Base-by-base conservation (phyloP, 768 basidiomycete genomes). In the Coprinopsis strossmayeri region DNA sequence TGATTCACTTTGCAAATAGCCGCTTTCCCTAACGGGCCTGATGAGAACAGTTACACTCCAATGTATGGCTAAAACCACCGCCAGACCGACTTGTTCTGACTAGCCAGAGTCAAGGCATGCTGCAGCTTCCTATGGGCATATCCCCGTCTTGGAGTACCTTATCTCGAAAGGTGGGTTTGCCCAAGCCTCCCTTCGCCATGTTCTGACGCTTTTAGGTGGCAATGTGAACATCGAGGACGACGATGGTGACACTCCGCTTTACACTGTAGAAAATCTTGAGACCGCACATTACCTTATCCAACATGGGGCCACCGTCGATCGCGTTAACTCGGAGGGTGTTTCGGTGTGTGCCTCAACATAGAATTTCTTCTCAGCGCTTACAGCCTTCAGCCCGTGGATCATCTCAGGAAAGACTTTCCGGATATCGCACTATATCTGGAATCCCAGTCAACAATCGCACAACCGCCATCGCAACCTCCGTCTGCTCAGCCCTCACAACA, bases 171-270 rank as follows among this genome's bases (percentile, higher is more conserved):
- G 88, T 84, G 53, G 42, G 45, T 45, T 46, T 13, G 32, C 20
- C 18, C 10, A 43, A 44, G 41, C 32, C 41, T 38, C 53, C 46
- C 40, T 34, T 30, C 35, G 53, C 21, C 46, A 26, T 17, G 26
- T 26, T 42, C 45, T 50, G 52, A 28, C 34, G 47, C 43, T 17
- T 47, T 50, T 48, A 83, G 92, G 92, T 13, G 93, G 92, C 44
- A 77, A 94, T 61, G 87, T 93, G 49, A 92, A 96, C 60, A 64
- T 93, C 52, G 76, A 79, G 1, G 93, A 96, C 61, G 73, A 72
- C 45, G 93, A 96, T 59, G 89, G 88, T 7, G 93, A 96, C 63
- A 95, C 92, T 9, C 93, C 93, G 9, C 69, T 96, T 15, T 95
- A 88, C 71, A 88, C 88, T 21, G 91, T 91, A 39, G 93, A 96